Percentiles rank a stretch among this genome's conserved stretches.
Conservation (phyloP, 2,329 filamentous ascomycete species). For the Talaromyces sp. region DNA sequence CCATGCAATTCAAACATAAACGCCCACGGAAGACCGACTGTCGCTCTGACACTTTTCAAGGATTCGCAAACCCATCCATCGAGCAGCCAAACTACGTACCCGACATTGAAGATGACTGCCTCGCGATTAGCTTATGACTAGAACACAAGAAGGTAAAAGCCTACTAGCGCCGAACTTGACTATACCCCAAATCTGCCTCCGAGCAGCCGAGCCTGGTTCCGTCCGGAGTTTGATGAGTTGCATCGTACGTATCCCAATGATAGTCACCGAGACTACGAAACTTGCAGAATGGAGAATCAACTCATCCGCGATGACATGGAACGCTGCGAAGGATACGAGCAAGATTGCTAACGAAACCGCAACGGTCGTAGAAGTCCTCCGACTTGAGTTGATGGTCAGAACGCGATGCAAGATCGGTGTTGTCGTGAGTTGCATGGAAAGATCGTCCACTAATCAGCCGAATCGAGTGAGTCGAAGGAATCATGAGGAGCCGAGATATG, state of each 20-base stretch:
- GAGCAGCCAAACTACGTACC: constrained; percentile 41
- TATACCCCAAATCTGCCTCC: background rate
- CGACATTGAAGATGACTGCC: constrained; percentile 34
- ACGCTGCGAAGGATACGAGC: constrained; percentile 37
- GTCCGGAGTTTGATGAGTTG: constrained; percentile 26
- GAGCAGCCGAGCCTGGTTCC: background rate
- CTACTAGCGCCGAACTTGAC: background rate
- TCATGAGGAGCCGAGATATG: no score
- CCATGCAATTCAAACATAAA: constrained; percentile 43
- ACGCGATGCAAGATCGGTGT: constrained; percentile 43
- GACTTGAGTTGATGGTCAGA: constrained; percentile 33
- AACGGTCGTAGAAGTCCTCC: constrained; percentile 23
- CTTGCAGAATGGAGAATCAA: constrained; percentile 39
- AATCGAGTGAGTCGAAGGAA: background rate
- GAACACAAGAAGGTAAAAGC: no score
- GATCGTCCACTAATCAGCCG: constrained; percentile 35
- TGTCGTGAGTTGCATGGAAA: constrained; percentile 43
- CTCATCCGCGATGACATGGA: constrained; percentile 45
- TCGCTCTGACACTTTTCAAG: constrained; percentile 27
- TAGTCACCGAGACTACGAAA: constrained; percentile 35
- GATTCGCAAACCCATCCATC: constrained; percentile 35
- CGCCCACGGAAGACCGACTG: constrained; percentile 36
- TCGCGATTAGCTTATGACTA: background rate
- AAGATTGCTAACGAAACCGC: background rate
- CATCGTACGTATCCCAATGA: constrained; percentile 33